Evolutionary conservation across 2,329 filamentous ascomycete species (phyloP), one percentile per base, ranked within the genome.

Genomic region (Xylariaceae sp.): DNA sequence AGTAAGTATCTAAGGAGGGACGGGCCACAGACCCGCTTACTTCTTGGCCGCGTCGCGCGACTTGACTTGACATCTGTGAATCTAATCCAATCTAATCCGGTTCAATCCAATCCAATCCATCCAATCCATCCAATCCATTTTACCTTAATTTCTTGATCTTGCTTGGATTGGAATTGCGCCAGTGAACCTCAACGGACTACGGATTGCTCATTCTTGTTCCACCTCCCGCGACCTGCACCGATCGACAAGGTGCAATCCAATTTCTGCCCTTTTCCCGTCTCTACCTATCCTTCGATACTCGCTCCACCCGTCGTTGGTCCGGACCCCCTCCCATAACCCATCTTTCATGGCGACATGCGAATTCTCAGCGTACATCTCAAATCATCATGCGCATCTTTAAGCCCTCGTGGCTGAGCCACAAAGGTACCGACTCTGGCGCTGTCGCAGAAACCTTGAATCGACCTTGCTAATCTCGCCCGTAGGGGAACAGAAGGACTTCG

Each of bases 401-500:
- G 83, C 92, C 92, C 64, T 85, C 88, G 70, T 97, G 92, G 91
- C 85, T 97, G 67, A 92, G 88, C 71, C 92, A 96, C 76, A 91
- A 89, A 74, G 91, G 87, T 88, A 76, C 60, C 75, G 71, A 32
- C 39, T 45, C 32, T 55, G n/a, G 37, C 32, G 26, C 31, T n/a
- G 41, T 48, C 35, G 39, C 49, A 8, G 29, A 31, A 47, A 5
- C 8, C 0, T n/a, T 11, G 1, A 12, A 43, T 29, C 27, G 3
- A 32, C 7, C 7, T 39, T n/a, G 42, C 55, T 62, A 63, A 58
- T 48, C 52, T 34, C 9, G 42, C 39, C 42, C 61, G 60, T 50
- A 89, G 88, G 92, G 70, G 94, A 99, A 76, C 89, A 95, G 71
- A 97, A 96, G 70, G 91, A 97, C 71, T 95, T 95, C 69, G 94